phyloP scores from a whole-genome alignment of 805 yeast genomes.

The Pachysolen tannophilus region DNA sequence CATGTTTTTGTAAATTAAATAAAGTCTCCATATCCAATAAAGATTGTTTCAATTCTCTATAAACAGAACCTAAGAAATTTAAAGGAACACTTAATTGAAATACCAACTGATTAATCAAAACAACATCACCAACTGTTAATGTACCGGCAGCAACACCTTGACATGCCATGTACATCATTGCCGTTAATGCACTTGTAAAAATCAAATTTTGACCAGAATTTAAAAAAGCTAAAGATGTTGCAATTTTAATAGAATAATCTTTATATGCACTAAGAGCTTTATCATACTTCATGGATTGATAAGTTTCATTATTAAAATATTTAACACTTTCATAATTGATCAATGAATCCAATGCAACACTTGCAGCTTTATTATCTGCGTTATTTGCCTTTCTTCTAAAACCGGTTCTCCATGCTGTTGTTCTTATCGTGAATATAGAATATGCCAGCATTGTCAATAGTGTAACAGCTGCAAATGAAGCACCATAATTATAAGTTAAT shows the following conservation, averaged over 20 bases:
- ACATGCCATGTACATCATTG: constrained; percentile 98
- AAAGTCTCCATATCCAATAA: constrained; percentile 92
- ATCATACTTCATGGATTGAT: constrained; percentile 76
- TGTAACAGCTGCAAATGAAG: constrained; percentile 83
- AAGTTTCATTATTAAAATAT: constrained; percentile 84
- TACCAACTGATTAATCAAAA: constrained; percentile 88
- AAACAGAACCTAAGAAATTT: constrained; percentile 91
- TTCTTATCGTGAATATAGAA: constrained; percentile 76
- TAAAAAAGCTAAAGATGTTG: constrained; percentile 71
- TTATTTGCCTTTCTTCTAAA: constrained; percentile 84
- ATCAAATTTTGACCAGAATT: constrained; percentile 76
- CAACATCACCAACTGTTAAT: constrained; percentile 90
- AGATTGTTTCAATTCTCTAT: constrained; percentile 89
- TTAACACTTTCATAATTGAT: constrained; percentile 93
- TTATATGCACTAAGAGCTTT: constrained; percentile 66
- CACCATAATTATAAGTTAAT: constrained; percentile 86
- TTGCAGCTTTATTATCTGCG: constrained; percentile 95
- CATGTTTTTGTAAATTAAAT: constrained; percentile 74
- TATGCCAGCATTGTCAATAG: constrained; percentile 83
- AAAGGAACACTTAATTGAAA: constrained; percentile 94
- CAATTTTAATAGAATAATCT: constrained; percentile 68
- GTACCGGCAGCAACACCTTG: constrained; percentile 80
- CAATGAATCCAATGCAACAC: constrained; percentile 87
- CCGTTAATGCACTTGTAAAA: constrained; percentile 83
- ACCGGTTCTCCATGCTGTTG: constrained; percentile 94